Evolutionary conservation across 768 basidiomycete species (phyloP).

Genomic region (Termitomyces titanicus): DNA sequence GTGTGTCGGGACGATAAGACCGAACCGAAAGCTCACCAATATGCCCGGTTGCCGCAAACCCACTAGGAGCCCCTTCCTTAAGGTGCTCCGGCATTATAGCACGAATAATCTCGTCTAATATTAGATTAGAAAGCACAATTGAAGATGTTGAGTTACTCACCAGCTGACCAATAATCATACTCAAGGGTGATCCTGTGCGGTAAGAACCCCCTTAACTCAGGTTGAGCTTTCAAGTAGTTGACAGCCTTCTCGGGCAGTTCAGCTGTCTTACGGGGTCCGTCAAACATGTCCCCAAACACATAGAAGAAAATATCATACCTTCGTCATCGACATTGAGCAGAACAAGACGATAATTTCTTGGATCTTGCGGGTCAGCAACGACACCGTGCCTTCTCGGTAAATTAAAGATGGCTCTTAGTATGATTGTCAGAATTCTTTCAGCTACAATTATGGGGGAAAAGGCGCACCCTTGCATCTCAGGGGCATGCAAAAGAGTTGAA

Average conservation of each 20-base stretch:
- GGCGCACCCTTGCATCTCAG: constrained; percentile 56
- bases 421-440: not conserved
- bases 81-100: constrained; percentile 79
- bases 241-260: constrained; percentile 56
- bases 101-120: constrained; percentile 82
- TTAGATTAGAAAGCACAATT: constrained; percentile 19
- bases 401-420: constrained; percentile 58
- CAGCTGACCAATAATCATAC: constrained; percentile 88
- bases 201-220: constrained; percentile 42
- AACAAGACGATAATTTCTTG: constrained; percentile 56
- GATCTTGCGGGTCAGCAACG: constrained; percentile 43
- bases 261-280: constrained; percentile 51
- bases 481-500: constrained; percentile 51
- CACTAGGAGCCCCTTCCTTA: constrained; percentile 74
- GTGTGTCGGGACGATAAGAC: not conserved
- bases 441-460: too few species aligned
- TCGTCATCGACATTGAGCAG: constrained; percentile 58
- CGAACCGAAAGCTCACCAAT: constrained; percentile 57
- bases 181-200: constrained; percentile 60
- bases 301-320: constrained; percentile 40
- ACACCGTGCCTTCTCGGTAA: constrained; percentile 67
- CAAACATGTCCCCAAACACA: constrained; percentile 3
- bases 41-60: constrained; percentile 88
- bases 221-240: constrained; percentile 53
- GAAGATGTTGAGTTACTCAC: constrained; percentile 32